phyloP scores from a whole-genome alignment of 352 stramenopile genomes.

The Globisporangium paroecandrum region DNA sequence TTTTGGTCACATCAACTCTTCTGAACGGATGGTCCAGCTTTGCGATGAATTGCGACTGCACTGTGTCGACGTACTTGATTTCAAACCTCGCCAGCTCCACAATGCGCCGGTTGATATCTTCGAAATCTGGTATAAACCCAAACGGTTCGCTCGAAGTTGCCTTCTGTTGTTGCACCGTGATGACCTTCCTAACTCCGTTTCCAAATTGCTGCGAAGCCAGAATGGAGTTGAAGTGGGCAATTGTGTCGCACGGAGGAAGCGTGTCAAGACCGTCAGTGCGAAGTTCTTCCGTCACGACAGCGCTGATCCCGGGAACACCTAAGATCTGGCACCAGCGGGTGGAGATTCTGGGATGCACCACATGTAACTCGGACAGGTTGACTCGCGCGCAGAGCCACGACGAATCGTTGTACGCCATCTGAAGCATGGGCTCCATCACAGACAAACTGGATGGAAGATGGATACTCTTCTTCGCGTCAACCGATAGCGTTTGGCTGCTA shows the following conservation, averaged over 20 bases:
- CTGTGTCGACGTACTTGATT: conserved; percentile 43
- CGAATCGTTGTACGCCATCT: conserved; percentile 74
- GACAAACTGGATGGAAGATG: conserved; percentile 56
- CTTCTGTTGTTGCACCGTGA: conserved; percentile 68
- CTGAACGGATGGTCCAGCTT: conserved; percentile 44
- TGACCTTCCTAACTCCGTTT: conserved; percentile 57
- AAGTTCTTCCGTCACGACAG: conserved; percentile 63
- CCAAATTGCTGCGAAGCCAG: conserved; percentile 52
- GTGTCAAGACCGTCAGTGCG: conserved; percentile 15
- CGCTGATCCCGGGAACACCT: conserved; percentile 54
- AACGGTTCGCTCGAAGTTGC: conserved; percentile 37
- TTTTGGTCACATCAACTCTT: conserved; percentile 63
- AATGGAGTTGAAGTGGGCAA: conserved; percentile 52
- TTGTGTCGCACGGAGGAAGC: conserved; percentile 21
- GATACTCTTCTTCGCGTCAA: conserved; percentile 40
- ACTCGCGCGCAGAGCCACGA: conserved; percentile 60
- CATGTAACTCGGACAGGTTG: conserved; percentile 52
- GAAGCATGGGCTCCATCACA: conserved; percentile 49
- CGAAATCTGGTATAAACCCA: conserved; percentile 50
- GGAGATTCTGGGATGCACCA: conserved; percentile 63
- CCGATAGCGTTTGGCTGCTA: conserved; percentile 37
- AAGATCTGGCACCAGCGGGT: conserved; percentile 50
- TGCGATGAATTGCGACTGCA: conserved; percentile 65
- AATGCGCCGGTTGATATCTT: conserved; percentile 60
- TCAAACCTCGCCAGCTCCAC: conserved; percentile 40